Conservation (phyloP, 129 eudicot genomes). For the Flaveria sonorensis region DNA sequence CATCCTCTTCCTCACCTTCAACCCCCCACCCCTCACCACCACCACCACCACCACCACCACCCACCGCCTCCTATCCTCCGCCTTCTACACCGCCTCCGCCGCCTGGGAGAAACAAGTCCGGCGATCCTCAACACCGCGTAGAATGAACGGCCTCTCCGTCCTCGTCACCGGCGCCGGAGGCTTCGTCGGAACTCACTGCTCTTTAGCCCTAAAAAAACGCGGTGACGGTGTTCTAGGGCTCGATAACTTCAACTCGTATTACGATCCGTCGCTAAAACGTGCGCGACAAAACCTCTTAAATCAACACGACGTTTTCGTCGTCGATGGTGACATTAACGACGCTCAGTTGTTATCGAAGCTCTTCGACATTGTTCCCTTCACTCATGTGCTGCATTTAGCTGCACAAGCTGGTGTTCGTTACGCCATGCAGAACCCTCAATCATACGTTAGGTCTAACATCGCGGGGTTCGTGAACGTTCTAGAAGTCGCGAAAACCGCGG, state of each 20-base stretch:
- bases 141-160: slow-evolving; percentile 52
- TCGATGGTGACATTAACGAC: slow-evolving; percentile 71
- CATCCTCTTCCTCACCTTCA: slow-evolving; percentile 69
- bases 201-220: slow-evolving; percentile 60
- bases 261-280: slow-evolving; percentile 72
- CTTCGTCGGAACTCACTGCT: slow-evolving; percentile 65
- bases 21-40: slow-evolving; percentile 37
- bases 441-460: slow-evolving; percentile 57
- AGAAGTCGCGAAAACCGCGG: slow-evolving; percentile 54
- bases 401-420: slow-evolving; percentile 82
- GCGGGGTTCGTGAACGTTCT: slow-evolving; percentile 70
- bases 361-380: slow-evolving; percentile 65
- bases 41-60: slow-evolving; percentile 39
- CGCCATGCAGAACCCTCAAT: slow-evolving; percentile 75
- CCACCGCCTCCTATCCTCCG: slow-evolving; percentile 52
- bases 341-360: slow-evolving; percentile 46
- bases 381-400: slow-evolving; percentile 60
- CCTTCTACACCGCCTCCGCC: slow-evolving; percentile 59
- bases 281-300: slow-evolving; percentile 50
- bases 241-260: slow-evolving; percentile 67
- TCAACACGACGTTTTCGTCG: slow-evolving; percentile 46
- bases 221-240: slow-evolving; percentile 79
- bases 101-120: slow-evolving; percentile 72
- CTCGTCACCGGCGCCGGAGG: slow-evolving; percentile 85
- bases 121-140: slow-evolving; percentile 55